These are phyloP conservation scores for Cyathus striatus DNA, from an alignment of 768 basidiomycete species.

Conservation along the genomic window DNA sequence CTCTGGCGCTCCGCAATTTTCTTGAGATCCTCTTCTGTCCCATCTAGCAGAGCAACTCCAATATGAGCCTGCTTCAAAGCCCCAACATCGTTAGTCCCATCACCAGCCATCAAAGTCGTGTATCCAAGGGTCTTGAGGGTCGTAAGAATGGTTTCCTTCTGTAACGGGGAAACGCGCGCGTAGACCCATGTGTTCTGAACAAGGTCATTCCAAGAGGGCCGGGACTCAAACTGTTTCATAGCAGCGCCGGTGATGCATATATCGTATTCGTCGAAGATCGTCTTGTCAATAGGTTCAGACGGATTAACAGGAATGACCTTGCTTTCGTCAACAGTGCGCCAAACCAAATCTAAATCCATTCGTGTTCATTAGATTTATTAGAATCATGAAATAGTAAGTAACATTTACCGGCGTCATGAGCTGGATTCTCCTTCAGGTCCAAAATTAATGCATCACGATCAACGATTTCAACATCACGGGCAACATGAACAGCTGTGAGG, in stretches of 20 bases:
- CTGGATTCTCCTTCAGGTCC: slow-evolving; percentile 80
- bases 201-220: slow-evolving; percentile 70
- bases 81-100: slow-evolving; percentile 98
- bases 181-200: slow-evolving; percentile 98
- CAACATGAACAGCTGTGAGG: slow-evolving; percentile 93
- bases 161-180: slow-evolving; percentile 91
- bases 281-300: slow-evolving; percentile 65
- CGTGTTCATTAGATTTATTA: not conserved
- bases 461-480: slow-evolving; percentile 93
- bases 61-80: slow-evolving; percentile 98
- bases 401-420: slow-evolving; percentile 57
- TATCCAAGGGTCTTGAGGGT: slow-evolving; percentile 87
- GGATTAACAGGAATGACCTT: slow-evolving; percentile 87
- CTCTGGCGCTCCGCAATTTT: slow-evolving; percentile 92
- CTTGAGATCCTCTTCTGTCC: slow-evolving; percentile 85
- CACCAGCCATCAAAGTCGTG: slow-evolving; percentile 95
- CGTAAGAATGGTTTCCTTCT: slow-evolving; percentile 95
- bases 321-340: slow-evolving; percentile 91
- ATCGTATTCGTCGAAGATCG: slow-evolving; percentile 83
- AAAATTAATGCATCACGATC: slow-evolving; percentile 93
- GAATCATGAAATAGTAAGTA: not conserved
- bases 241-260: slow-evolving; percentile 96
- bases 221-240: slow-evolving; percentile 78
- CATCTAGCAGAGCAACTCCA: slow-evolving; percentile 89
- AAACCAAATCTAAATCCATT: slow-evolving; percentile 63